Base-by-base conservation (phyloP, 345 rosid genomes). In the Lepidium sativum region DNA sequence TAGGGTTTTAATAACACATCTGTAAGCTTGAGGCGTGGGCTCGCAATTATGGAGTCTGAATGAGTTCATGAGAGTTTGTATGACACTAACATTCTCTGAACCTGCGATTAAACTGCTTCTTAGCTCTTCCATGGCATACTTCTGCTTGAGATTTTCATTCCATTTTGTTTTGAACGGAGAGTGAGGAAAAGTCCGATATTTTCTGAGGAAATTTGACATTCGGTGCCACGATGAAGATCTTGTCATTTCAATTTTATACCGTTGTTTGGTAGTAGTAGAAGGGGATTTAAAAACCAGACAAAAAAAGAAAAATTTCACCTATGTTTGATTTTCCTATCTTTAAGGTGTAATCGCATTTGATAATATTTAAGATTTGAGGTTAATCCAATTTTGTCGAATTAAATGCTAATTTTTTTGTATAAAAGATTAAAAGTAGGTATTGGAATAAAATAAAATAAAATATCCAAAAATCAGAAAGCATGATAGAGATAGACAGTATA, bases 21-120 rank as follows among this genome's bases (percentile, higher is more conserved):
- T 69, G 69, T 81, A 92, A 17, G 97, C 89, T 59, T 81, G 68
- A 5, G 91, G 90, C 5, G 84, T 81, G 5, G 86, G 89, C 42
- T 77, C 63, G 14, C 80, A 74, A 71, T 68, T 64, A 55, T 80
- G 79, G 70, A 81, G 56, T 17, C 8, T 39, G 62, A 83, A 84
- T 10, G 86, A 86, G 72, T 59, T 69, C 8, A 65, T 6, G 7
- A 86, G 86, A 27, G 80, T 70, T 21, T 71, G 76, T 3, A 85
- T 78, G 29, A 66, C 77, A 55, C 35, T 54, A 42, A 33, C 34
- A 31, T 78, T 54, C 41, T 58, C 23, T 27, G 66, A 65, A 63
- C 40, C 45, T 14, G 65, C 14, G 54, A 70, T 3, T 3, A 68
- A 17, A 53, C 65, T 23, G 60, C 32, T 68, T 73, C 53, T 72